Evolutionary conservation across 2,329 filamentous ascomycete species (phyloP), one percentile per base, ranked within the genome.

Genomic region (Penicillium digitatum): DNA sequence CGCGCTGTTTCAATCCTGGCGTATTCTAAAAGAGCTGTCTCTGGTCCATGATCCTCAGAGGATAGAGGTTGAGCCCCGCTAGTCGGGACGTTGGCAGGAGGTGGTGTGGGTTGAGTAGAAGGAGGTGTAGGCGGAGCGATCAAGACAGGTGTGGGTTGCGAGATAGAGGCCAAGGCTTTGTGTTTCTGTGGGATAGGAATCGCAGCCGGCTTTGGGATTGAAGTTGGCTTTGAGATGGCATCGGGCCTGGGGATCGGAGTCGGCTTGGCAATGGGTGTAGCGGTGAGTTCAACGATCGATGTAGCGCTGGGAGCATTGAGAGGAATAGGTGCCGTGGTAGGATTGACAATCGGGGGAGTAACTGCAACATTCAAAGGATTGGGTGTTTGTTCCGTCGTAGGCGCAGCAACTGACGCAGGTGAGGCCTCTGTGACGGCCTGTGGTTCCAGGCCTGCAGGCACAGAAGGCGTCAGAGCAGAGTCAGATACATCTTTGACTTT

Each of bases 171-270:
- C 20, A 69, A 66, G 12, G 62, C 52, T 44, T 66, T 70, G 29
- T 62, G 64, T 40, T 69, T 66, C 1, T 49, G 51, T 10, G 69
- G 64, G 4, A 27, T 57, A 47, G 69, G 66, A 20, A 71, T 66
- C 9, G 70, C 60, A 54, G 68, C 65, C 8, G 52, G 31, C 12
- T 37, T 42, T 7, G 18, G 18, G 31, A 43, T 42, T 1, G 31
- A 10, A 18, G 48, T 50, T 0, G 42, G 49, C 18, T 45, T 52
- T 24, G 49, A n/a, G 22, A 22, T 37, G 3, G 20, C 10, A 26
- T 10, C 46, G 5, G 49, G 34, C 35, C 40, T 38, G 10, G 49
- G 12, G 5, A 31, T 40, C 16, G 43, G 20, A 29, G 32, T 49
- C 14, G 47, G 47, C 18, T 49, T 42, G 7, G 27, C 11, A 16